Evolutionary conservation across 2,329 filamentous ascomycete species (phyloP).

Genomic region (Xylaria sp.): DNA sequence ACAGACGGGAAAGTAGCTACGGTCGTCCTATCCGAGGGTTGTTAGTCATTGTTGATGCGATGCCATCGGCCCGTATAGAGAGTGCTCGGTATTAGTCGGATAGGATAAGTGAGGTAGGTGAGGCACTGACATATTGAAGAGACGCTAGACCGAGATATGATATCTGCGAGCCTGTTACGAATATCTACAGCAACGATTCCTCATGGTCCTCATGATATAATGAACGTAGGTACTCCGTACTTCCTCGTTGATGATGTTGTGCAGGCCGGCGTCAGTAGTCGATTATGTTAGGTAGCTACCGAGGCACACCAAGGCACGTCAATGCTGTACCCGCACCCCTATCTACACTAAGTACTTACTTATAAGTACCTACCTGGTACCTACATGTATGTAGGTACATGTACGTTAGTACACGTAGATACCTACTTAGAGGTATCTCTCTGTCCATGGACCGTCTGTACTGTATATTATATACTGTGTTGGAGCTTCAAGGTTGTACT

Average conservation of each 20-base stretch:
- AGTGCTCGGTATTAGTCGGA: background rate
- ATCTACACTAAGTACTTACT: no score
- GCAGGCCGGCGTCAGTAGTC: background rate
- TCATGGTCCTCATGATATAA: background rate
- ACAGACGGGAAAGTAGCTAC: conserved; percentile 42
- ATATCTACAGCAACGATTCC: background rate
- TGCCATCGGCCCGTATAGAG: background rate
- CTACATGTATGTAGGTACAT: no score
- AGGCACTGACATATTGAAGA: conserved; percentile 26
- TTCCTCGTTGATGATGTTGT: background rate
- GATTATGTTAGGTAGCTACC: background rate
- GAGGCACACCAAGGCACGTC: no score
- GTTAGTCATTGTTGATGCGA: conserved; percentile 8
- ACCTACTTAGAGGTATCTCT: no score
- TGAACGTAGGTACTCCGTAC: background rate
- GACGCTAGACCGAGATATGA: background rate
- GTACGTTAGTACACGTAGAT: no score
- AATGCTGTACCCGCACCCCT: no score
- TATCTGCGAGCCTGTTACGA: background rate
- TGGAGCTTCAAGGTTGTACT: no score
- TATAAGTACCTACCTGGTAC: no score
- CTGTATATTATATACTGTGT: background rate
- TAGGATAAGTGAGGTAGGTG: background rate
- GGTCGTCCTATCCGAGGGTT: conserved; percentile 18
- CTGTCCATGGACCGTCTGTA: background rate